A percentile compares a stretch with the other conserved stretches of the same genome.
phyloP scores from a whole-genome alignment of 257 asterid genomes.

The Solanum acaule region DNA sequence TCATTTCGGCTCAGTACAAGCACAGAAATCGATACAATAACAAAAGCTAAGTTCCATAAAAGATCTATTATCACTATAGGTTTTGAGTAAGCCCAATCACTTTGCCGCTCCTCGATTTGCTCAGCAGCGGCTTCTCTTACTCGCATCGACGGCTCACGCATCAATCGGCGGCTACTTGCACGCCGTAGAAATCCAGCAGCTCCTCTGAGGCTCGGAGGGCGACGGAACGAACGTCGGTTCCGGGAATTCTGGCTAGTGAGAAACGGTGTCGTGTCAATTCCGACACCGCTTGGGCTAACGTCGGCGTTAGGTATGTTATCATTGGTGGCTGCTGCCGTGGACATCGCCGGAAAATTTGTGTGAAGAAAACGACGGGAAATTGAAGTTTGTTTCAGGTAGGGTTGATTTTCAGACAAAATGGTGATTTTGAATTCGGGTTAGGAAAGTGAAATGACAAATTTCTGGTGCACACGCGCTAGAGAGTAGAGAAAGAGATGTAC shows the following conservation, averaged over 20 bases:
- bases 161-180: constrained; percentile 35
- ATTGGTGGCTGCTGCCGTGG: neutral
- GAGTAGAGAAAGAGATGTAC: neutral
- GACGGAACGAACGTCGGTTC: constrained; percentile 40
- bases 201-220: constrained; percentile 51
- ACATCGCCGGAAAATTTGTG: constrained; percentile 1
- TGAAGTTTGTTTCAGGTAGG: neutral
- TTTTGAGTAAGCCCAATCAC: constrained; percentile 92
- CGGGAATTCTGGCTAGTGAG: constrained; percentile 44
- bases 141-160: constrained; percentile 39
- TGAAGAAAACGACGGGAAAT: neutral
- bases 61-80: constrained; percentile 73
- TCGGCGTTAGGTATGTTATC: neutral
- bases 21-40: constrained; percentile 28
- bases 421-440: neutral
- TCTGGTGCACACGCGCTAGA: neutral
- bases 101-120: constrained; percentile 71
- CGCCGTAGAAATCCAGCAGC: constrained; percentile 41
- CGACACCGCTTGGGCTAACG: constrained; percentile 1
- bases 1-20: constrained; percentile 25
- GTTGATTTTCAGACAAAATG: neutral
- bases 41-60: constrained; percentile 70
- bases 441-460: neutral
- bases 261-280: constrained; percentile 41
- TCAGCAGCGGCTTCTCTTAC: constrained; percentile 46